Conservation (phyloP, 2,329 filamentous ascomycete species). For the Davidsoniella neocaledoniae region DNA sequence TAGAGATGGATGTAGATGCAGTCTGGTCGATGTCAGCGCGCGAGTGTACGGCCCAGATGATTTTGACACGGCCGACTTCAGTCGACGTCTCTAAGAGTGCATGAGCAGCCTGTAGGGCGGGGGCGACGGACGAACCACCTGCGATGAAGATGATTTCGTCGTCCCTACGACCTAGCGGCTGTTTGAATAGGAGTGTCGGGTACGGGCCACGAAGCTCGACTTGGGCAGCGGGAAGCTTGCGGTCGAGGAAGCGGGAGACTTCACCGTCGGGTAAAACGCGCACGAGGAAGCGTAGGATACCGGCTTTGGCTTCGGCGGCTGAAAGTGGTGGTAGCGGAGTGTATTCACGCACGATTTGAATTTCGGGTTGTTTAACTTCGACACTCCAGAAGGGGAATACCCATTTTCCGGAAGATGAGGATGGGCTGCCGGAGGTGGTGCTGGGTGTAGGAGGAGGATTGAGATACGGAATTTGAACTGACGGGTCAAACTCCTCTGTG, state of each 20-base stretch:
- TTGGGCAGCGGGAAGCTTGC: conserved; percentile 40
- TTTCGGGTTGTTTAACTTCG: conserved; percentile 82
- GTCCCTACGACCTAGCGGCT: conserved; percentile 18
- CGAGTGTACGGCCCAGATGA: conserved; percentile 67
- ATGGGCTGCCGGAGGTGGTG: conserved; percentile 12
- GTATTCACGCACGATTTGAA: conserved; percentile 84
- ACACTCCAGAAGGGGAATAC: conserved; percentile 62
- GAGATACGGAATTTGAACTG: conserved; percentile 15
- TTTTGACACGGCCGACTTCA: conserved; percentile 32
- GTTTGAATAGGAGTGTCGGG: conserved; percentile 40
- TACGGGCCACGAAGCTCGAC: conserved; percentile 69
- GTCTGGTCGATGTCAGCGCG: conserved; percentile 31
- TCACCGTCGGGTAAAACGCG: conserved; percentile 67
- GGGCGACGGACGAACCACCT: conserved; percentile 82
- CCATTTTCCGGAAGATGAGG: conserved; percentile 17
- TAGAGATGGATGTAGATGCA: not conserved
- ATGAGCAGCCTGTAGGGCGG: conserved; percentile 65
- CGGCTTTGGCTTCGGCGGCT: conserved; percentile 19
- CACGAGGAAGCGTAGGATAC: conserved; percentile 54
- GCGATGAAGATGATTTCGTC: conserved; percentile 62
- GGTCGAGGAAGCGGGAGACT: conserved; percentile 65
- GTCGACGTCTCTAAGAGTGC: conserved; percentile 31
- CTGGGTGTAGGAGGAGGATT: conserved; percentile 15
- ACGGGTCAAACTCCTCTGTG: conserved; percentile 19
- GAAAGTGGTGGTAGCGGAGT: conserved; percentile 56